Base-by-base conservation (phyloP, 768 basidiomycete genomes). In the Tricholoma sp. region DNA sequence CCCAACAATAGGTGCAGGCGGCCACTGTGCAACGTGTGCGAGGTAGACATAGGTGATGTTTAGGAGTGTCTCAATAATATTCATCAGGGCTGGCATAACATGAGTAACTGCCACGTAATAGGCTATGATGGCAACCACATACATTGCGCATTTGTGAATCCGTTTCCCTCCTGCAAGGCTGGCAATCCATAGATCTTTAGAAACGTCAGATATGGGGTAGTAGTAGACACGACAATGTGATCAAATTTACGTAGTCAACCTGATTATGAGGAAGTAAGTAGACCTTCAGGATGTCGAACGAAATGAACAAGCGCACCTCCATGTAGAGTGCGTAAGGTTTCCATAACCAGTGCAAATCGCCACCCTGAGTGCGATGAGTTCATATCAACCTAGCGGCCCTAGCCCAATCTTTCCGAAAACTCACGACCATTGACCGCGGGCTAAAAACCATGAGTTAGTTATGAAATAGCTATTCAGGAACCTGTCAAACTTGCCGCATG, bases 331-430 rank as follows among this genome's bases (percentile, higher is more conserved):
- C 80, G 65, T 95, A 95, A 2, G 91, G 91, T 57, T 80, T 75
- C 94, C 93, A 96, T 44, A 95, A 80, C 93, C 92, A 95, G 63
- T 94, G 89, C 47, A 94, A 75, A 69, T 94, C 91, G 2, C 94
- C 94, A 0, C 90, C 92, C 76, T 80, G 47, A 50, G 32, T 36
- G 44, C n/a, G 34, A 24, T 48, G 20, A 36, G 47, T 50, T 32
- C 49, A 29, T 28, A 24, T 42, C 17, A 15, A 6, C 32, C 32
- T 12, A 39, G 17, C 10, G 10, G 24, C 24, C 24, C 24, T 48
- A 37, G 41, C 41, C 11, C 37, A 13, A 48, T 18, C 9, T 18
- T n/a, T 12, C 31, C 42, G 11, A 4, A 13, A 28, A 52, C 65
- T 45, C 61, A 79, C 79, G 61, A 73, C 74, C 85, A 94, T 90